Conservation (phyloP, 139 green algal species). For the Chlorella vulgaris region DNA sequence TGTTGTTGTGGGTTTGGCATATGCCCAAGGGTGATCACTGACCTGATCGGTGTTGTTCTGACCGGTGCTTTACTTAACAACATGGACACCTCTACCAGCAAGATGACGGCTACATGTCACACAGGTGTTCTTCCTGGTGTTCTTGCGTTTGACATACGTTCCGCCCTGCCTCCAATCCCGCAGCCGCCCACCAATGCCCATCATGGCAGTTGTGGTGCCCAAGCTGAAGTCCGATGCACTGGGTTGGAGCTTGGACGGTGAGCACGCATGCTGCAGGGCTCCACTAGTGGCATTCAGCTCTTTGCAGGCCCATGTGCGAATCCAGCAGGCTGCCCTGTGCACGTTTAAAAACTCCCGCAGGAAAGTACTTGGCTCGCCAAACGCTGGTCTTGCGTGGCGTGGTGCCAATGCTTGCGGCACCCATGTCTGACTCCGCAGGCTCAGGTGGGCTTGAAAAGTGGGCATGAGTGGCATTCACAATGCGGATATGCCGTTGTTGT, state of each 20-base stretch:
- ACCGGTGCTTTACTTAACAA: not conserved
- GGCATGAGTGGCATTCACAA: no score
- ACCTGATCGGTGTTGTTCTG: not conserved
- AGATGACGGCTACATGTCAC: not conserved
- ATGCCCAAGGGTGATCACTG: not conserved
- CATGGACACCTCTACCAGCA: not conserved
- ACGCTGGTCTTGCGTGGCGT: slow-evolving; percentile 41
- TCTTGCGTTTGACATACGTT: not conserved
- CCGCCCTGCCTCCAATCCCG: not conserved
- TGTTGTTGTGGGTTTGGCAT: not conserved
- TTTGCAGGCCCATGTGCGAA: not conserved
- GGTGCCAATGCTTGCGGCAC: slow-evolving; percentile 59
- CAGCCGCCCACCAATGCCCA: slow-evolving; percentile 69
- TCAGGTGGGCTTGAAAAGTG: slow-evolving; percentile 10
- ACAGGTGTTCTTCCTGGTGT: not conserved
- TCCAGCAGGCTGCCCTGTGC: not conserved
- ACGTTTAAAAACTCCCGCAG: slow-evolving; percentile 8
- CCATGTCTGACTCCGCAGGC: slow-evolving; percentile 32
- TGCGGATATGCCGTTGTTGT: not conserved
- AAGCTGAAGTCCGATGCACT: slow-evolving; percentile 36
- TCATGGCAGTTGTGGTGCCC: slow-evolving; percentile 67
- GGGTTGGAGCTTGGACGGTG: slow-evolving; percentile 24
- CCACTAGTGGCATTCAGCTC: no score
- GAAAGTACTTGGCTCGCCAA: slow-evolving; percentile 55
- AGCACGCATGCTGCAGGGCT: no score